These are phyloP conservation scores for Fusarium sp. DNA, from an alignment of 2,329 filamentous ascomycete genomes.

Conservation along the genomic window DNA sequence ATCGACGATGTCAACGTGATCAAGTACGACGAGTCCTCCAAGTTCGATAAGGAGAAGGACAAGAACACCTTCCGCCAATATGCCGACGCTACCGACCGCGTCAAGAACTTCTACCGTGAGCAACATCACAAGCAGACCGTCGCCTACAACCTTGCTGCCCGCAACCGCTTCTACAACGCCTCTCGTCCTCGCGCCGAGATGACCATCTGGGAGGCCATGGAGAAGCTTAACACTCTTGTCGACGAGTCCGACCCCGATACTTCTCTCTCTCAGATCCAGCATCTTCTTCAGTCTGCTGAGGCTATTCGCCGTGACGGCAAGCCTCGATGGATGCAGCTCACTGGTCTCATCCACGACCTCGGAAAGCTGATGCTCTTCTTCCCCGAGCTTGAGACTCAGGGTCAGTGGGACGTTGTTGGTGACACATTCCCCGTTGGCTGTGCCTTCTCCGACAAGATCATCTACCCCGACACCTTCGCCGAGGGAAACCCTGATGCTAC, in stretches of 20 bases:
- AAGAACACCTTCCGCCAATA: conserved; percentile 86
- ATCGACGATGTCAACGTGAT: conserved; percentile 65
- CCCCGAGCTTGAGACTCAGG: conserved; percentile 71
- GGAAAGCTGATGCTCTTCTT: conserved; percentile 85
- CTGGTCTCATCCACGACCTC: conserved; percentile 81
- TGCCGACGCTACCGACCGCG: conserved; percentile 82
- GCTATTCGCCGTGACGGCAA: conserved; percentile 88
- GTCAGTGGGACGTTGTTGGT: conserved; percentile 94
- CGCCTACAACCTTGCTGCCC: conserved; percentile 85
- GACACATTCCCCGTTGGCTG: conserved; percentile 86
- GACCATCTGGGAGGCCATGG: conserved; percentile 91
- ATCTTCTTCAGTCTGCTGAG: conserved; percentile 88
- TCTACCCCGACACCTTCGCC: conserved; percentile 81
- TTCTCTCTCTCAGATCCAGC: conserved; percentile 86
- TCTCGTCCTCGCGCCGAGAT: conserved; percentile 74
- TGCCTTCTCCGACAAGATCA: conserved; percentile 78
- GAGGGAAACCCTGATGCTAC: conserved; percentile 77
- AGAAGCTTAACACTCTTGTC: conserved; percentile 90
- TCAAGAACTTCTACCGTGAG: conserved; percentile 87
- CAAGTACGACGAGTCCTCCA: conserved; percentile 64
- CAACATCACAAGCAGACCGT: conserved; percentile 79
- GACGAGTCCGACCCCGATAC: conserved; percentile 94
- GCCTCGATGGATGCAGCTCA: conserved; percentile 84
- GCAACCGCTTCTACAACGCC: conserved; percentile 67
- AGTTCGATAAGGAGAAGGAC: conserved; percentile 81